phyloP scores from a whole-genome alignment of 768 basidiomycete genomes.

The Thelephora ganbajun region DNA sequence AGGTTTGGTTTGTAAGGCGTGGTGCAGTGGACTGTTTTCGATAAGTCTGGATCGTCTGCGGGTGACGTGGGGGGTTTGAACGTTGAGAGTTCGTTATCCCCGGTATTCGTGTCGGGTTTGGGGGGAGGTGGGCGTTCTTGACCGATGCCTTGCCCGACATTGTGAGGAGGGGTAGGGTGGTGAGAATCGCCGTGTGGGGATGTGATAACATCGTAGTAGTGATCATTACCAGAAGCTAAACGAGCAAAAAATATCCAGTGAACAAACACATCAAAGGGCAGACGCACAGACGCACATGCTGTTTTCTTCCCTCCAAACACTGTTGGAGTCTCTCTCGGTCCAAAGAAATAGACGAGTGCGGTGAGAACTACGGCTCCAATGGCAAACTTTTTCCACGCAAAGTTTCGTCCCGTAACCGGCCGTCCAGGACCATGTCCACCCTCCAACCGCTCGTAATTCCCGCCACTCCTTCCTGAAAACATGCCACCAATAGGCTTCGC shows the following conservation, averaged over 20 bases:
- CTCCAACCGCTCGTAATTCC: conserved; percentile 47
- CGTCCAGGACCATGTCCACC: conserved; percentile 41
- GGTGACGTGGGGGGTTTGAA: conserved; percentile 35
- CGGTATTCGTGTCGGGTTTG: not conserved
- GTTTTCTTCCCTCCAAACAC: conserved; percentile 8
- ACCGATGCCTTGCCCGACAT: too few species aligned
- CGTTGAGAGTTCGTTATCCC: conserved; percentile 3
- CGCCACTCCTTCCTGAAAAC: conserved; percentile 9
- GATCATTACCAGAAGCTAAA: conserved; percentile 14
- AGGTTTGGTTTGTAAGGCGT: conserved; percentile 30
- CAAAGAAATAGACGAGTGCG: conserved; percentile 52
- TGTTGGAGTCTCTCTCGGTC: conserved; percentile 26
- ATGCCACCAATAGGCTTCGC: too few species aligned
- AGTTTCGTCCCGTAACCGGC: conserved; percentile 11
- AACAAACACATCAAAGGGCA: too few species aligned
- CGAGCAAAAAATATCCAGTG: too few species aligned
- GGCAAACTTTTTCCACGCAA: conserved; percentile 55
- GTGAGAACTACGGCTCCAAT: conserved; percentile 43
- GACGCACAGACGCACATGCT: too few species aligned
- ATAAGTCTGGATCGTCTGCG: conserved; percentile 61
- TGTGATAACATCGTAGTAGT: not conserved
- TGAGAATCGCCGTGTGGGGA: too few species aligned
- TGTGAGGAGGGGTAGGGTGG: too few species aligned
- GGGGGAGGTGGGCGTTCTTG: too few species aligned
- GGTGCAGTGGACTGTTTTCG: conserved; percentile 61